Conservation (phyloP, 805 yeast genomes). For the Metschnikowia dekortorum region DNA sequence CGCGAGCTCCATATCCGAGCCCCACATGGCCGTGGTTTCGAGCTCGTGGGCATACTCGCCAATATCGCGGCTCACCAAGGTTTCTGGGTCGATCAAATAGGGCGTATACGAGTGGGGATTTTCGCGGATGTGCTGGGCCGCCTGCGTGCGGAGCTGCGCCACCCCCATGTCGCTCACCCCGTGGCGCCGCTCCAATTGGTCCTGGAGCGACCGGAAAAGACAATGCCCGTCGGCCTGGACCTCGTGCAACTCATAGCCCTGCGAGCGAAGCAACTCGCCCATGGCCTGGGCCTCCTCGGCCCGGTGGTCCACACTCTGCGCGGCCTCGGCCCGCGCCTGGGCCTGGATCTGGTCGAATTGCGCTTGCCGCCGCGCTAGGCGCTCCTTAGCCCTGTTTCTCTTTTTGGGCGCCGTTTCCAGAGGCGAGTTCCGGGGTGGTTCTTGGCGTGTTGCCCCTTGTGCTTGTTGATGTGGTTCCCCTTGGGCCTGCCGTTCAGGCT, state of each 20-base stretch:
- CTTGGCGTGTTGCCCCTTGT: too few species aligned
- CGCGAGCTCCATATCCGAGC: slow-evolving; percentile 87
- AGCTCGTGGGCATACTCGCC: slow-evolving; percentile 65
- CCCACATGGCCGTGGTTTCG: slow-evolving; percentile 87
- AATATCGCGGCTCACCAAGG: slow-evolving; percentile 59
- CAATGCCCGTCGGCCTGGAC: slow-evolving; percentile 94
- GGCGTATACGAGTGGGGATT: slow-evolving; percentile 74
- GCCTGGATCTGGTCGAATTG: slow-evolving; percentile 56
- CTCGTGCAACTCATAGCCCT: slow-evolving; percentile 55
- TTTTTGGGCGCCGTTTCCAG: slow-evolving; percentile 30
- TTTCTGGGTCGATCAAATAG: slow-evolving; percentile 74
- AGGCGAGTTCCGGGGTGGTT: not conserved
- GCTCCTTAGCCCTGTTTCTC: slow-evolving; percentile 80
- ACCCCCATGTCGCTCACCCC: slow-evolving; percentile 27
- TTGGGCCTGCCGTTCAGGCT: too few species aligned
- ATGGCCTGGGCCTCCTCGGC: slow-evolving; percentile 69
- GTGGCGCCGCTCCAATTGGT: slow-evolving; percentile 63
- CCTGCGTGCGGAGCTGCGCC: slow-evolving; percentile 54
- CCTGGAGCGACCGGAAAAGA: slow-evolving; percentile 78
- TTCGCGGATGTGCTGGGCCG: slow-evolving; percentile 61
- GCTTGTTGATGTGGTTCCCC: too few species aligned
- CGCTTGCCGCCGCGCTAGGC: slow-evolving; percentile 71
- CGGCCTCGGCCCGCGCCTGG: slow-evolving; percentile 72
- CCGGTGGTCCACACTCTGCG: slow-evolving; percentile 58
- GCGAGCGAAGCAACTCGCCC: slow-evolving; percentile 45